Conservation (phyloP, 2,329 filamentous ascomycete species). For the Tricladium varicosporioides region DNA sequence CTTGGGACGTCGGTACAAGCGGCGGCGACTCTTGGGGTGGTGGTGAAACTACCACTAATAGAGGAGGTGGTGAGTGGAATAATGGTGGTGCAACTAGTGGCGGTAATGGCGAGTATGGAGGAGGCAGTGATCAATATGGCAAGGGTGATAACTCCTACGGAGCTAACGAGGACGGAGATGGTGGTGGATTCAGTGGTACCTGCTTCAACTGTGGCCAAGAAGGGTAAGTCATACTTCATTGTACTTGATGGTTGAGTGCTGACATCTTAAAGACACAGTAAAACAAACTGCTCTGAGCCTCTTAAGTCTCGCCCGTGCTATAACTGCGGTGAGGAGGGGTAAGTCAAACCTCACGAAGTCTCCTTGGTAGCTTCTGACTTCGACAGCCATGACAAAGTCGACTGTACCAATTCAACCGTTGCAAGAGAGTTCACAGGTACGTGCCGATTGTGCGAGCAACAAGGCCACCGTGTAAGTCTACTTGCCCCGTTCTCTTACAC, state of each 20-base stretch:
- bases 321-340: constrained; percentile 64
- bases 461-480: constrained; percentile 46
- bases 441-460: constrained; percentile 56
- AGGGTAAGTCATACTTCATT: constrained; percentile 37
- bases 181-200: constrained; percentile 40
- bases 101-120: constrained; percentile 1
- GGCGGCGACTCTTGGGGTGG: constrained; percentile 6
- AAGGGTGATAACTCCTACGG: constrained; percentile 7
- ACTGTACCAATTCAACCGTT: constrained; percentile 57
- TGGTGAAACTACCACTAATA: neutral
- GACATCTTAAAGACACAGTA: constrained; percentile 9
- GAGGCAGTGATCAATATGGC: neutral
- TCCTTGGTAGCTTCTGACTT: neutral
- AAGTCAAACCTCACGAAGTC: constrained; percentile 41
- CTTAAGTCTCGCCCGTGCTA: constrained; percentile 23
- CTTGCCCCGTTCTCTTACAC: neutral
- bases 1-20: constrained; percentile 21
- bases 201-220: constrained; percentile 61
- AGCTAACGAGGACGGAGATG: constrained; percentile 12
- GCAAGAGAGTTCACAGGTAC: constrained; percentile 48
- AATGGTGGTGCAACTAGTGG: constrained; percentile 5
- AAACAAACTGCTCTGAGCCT: constrained; percentile 26
- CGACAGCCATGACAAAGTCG: constrained; percentile 57
- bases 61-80: constrained; percentile 4
- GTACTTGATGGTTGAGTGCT: neutral